A percentile compares a stretch with the other conserved stretches of the same genome.
Conservation (phyloP, 2,329 filamentous ascomycete species). For the Dactylellina sp. region DNA sequence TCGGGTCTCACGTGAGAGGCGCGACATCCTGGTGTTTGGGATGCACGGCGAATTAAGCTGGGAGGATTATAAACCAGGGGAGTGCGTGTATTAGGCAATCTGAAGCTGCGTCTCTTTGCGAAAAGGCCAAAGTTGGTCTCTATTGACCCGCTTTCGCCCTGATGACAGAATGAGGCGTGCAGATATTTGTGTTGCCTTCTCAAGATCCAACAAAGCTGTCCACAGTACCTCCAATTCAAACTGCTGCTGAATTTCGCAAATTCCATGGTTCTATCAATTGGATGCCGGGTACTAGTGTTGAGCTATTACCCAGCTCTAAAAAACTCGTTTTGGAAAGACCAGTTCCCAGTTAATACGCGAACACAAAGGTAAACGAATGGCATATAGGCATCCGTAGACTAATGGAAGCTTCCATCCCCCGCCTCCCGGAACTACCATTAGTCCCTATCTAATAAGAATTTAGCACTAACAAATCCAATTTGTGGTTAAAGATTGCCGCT, state of each 20-base stretch:
- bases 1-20: constrained; percentile 31
- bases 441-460: no score
- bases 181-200: not conserved
- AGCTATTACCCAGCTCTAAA: no score
- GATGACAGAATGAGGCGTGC: not conserved
- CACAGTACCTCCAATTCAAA: no score
- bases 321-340: not conserved
- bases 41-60: constrained; percentile 16
- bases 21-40: constrained; percentile 10
- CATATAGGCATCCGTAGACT: not conserved
- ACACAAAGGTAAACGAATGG: not conserved
- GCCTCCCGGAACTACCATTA: not conserved
- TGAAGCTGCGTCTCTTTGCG: not conserved
- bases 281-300: no score
- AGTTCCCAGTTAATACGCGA: not conserved
- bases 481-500: no score
- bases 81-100: not conserved
- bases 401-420: not conserved
- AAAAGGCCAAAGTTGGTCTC: not conserved
- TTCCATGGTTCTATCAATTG: no score
- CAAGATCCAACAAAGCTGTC: no score
- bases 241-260: no score
- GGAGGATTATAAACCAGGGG: not conserved
- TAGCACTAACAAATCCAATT: no score
- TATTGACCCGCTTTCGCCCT: not conserved